A percentile compares a stretch with the other conserved stretches of the same genome.
Conservation (phyloP, 73 alveolate genomes). For the Tetrahymena borealis region DNA sequence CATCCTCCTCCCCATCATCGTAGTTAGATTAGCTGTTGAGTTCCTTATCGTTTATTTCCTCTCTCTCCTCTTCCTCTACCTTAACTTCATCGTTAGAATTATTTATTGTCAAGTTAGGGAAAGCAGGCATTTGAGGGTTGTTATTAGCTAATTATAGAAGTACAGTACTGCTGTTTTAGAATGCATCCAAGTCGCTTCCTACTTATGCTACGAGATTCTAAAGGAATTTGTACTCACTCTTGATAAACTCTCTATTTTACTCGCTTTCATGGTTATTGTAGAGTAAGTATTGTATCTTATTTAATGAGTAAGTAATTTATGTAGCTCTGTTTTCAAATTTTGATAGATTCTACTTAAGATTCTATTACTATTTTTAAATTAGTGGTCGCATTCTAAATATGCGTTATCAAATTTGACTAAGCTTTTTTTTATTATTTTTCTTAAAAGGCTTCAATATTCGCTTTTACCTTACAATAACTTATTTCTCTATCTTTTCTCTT, state of each 20-base stretch:
- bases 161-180: neutral
- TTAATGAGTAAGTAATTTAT: neutral
- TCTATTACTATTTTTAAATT: neutral
- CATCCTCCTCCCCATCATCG: neutral
- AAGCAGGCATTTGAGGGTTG: neutral
- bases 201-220: neutral
- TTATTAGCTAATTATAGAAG: neutral
- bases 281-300: neutral
- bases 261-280: neutral
- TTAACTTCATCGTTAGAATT: neutral
- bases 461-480: too few species aligned
- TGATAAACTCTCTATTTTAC: neutral
- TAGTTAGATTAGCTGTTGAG: neutral
- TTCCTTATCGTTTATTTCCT: neutral
- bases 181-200: neutral
- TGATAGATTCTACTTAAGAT: neutral
- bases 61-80: neutral
- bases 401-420: neutral
- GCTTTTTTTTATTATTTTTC: neutral
- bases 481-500: too few species aligned
- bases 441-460: neutral
- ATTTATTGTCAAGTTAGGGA: neutral
- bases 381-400: neutral
- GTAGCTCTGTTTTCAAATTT: neutral
- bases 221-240: neutral